Base-by-base conservation (phyloP, 768 basidiomycete genomes). In the Tulasnella sp. region DNA sequence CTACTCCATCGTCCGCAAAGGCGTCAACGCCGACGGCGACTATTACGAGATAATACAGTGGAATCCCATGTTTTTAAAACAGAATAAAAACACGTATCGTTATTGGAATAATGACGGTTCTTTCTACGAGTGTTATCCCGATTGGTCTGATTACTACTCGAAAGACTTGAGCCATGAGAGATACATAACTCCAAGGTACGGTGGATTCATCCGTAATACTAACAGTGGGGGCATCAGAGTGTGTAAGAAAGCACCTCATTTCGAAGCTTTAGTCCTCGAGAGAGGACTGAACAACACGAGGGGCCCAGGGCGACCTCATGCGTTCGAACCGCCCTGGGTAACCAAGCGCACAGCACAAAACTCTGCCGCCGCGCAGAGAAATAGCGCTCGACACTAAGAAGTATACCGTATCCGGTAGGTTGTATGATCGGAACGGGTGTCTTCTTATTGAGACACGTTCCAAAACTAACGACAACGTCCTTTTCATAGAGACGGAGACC, bases 91-190 rank as follows among this genome's bases (percentile, higher is more conserved):
- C 34, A 68, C 62, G 34, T 68, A 68, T 68, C 62, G 62, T 68
- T 68, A 68, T 68, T 68, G 62, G 62, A 68, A 68, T 68, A 68
- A 68, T 68, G 62, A 68, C 36, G 62, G 62, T 68, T 68, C 62
- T 14, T 68, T 68, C 27, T 68, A 68, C 27, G 62, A 68, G 62
- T 68, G 62, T 68, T 68, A 68, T 68, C 62, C 62, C 62, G 62
- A 68, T 36, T 68, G 62, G 62, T 68, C 62, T 18, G 62, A 68
- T 68, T 68, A 68, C 62, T 68, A 68, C 34, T 68, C 62, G 62
- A 68, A 36, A 68, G 14, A 68, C 12, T 12, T 19, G 62, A 68
- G 36, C 12, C 62, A 68, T 68, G 62, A 68, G 31, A 68, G 62
- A 68, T 68, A 68, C 62, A 68, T 68, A 27, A 68, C 62, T 68